A percentile compares a stretch with the other conserved stretches of the same genome.
These are phyloP conservation scores for Gaultheria prostrata DNA, from an alignment of 148 eudicot genomes.

Conservation along the genomic window DNA sequence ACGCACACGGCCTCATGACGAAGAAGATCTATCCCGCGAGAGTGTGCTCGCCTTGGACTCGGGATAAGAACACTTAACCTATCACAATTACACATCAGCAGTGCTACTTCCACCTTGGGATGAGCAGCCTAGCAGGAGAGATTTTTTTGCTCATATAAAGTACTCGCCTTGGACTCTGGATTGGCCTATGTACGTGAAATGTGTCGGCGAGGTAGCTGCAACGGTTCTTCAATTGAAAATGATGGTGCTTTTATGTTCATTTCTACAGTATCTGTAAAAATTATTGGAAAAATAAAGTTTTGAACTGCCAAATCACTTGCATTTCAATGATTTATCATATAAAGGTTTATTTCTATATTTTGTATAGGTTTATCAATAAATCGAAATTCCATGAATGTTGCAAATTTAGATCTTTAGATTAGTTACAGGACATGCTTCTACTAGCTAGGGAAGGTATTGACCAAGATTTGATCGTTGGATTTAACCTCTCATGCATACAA, in stretches of 20 bases:
- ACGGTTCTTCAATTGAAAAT: slow-evolving; percentile 34
- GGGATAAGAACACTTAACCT: too few relatives aligned
- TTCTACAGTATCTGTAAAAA: too few relatives aligned
- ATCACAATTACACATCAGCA: too few relatives aligned
- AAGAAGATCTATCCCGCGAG: too few relatives aligned
- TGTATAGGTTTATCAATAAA: not conserved
- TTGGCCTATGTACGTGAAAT: slow-evolving; percentile 63
- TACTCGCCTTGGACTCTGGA: slow-evolving; percentile 24
- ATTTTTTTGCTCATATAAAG: slow-evolving; percentile 51
- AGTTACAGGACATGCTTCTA: not conserved
- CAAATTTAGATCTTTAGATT: not conserved
- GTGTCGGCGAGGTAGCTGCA: slow-evolving; percentile 27
- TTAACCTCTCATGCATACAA: not conserved
- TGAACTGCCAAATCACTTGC: too few relatives aligned
- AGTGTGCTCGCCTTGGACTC: too few relatives aligned
- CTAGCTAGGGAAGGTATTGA: not conserved
- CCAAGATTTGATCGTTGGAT: not conserved
- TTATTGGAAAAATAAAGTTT: too few relatives aligned
- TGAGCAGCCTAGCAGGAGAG: slow-evolving; percentile 66
- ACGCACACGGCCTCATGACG: too few relatives aligned
- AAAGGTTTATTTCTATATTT: too few relatives aligned
- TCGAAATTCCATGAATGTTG: not conserved
- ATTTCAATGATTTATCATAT: too few relatives aligned
- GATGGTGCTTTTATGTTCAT: slow-evolving; percentile 70
- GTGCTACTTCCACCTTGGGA: too few relatives aligned